Base-by-base conservation (phyloP, 345 rosid genomes). In the Gossypium arboreum region DNA sequence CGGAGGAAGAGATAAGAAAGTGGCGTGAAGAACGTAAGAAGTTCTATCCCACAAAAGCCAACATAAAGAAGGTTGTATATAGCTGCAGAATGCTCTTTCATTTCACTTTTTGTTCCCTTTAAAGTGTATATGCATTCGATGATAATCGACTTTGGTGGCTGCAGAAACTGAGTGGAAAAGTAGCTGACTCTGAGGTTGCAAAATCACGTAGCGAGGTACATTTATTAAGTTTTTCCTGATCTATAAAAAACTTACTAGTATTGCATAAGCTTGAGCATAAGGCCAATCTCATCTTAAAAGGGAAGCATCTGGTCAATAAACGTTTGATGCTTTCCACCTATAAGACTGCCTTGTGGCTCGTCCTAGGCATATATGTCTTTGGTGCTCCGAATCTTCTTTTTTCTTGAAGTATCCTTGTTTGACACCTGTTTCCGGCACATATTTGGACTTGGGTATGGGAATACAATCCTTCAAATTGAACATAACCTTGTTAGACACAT, bases 1-100 rank as follows among this genome's bases (percentile, higher is more conserved):
- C 96, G 39, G 79, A 84, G 77, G 83, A 87, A 83, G 98, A 95
- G 84, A 79, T 93, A 83, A 82, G 79, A 72, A 84, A 80, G 82
- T 95, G 99, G 99, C 78, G 91, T 79, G 90, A 88, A 73, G 88
- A 86, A 72, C 98, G 98, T 52, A 91, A 79, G 79, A 95, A 81
- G 83, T 83, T 88, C 80, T 88, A 73, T 82, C 97, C 99, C 72
- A 78, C 94, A 45, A 86, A 83, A 73, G 79, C 78, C 83, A 84
- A 81, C 73, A 71, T 84, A 17, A 80, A 84, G 82, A 86, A 89
- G 93, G 98, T 90, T 80, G 57, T 83, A 48, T 81, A 81, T 25
- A 24, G 59, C 50, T 71, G 73, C 54, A 66, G 11, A 68, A 43
- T 20, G 25, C 56, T 44, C 52, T 60, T 78, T 71, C 50, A 60